Base-by-base conservation (phyloP, 345 rosid genomes). In the Noccaea bulbosa region DNA sequence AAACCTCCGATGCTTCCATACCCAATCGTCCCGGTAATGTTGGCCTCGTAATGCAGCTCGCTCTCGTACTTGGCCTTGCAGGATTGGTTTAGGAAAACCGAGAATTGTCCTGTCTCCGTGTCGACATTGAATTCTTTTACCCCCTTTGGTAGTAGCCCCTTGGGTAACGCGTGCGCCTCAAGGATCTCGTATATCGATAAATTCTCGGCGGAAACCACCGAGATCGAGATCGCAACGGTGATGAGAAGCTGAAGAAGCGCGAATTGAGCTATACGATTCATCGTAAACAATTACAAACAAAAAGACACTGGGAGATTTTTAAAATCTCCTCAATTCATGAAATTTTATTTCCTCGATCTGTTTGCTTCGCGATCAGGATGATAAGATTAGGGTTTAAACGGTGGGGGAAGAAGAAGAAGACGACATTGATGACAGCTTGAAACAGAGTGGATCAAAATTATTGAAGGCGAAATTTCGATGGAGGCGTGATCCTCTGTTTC, bases 51-150 rank as follows among this genome's bases (percentile, higher is more conserved):
- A 76, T 87, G 97, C 77, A 91, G 73, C 77, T 87, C 84, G 78
- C 83, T 89, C 78, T 89, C 97, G 71, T 83, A 91, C 77, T 86
- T 86, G 38, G 96, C 93, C 71, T 89, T 89, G 74, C 97, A 91
- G 22, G 93, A 88, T 74, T 83, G 88, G 61, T 89, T 89, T 15
- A 91, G 54, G 59, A 80, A 81, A n/a, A 82, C 88, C 81, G 85
- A 84, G 80, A 91, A 91, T 22, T 58, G 74, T 11, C 97, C 93
- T 43, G 78, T 53, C 7, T 50, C 77, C 6, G 6, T 16, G 62
- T 87, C 88, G 33, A 86, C 16, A 22, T 6, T 40, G 79, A 86
- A 91, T 11, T 76, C 74, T 35, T 59, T 81, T 24, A 89, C 84
- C 6, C 96, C 96, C 60, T 83, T 86, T 0, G 97, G 97, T 4